Base-by-base conservation (phyloP, 1,139 yeast species). In the Taiozyma sp. region DNA sequence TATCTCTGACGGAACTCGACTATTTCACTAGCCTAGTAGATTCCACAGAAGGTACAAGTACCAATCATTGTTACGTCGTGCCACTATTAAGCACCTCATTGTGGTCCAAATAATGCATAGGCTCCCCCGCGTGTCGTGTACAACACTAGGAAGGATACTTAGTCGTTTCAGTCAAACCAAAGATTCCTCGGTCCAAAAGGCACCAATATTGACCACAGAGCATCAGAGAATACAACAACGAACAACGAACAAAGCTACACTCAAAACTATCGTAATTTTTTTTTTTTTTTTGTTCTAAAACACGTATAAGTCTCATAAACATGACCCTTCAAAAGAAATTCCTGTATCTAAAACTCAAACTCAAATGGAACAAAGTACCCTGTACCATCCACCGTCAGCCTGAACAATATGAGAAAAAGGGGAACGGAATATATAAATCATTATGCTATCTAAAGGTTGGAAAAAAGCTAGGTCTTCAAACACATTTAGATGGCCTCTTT, bases 401-500 rank as follows among this genome's bases (percentile, higher is more conserved):
- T 19, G 24, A 22, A 8, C 24, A 19, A 19, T 38, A 16, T 22
- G 27, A 24, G n/a, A 38, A 38, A 22, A 22, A 7, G 40, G 40
- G 24, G 5, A 8, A 38, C 19, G 40, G 40, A 38, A 38, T 38
- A 38, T 38, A 38, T 38, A 38, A 22, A 38, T 38, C 24, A 38
- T 38, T 19, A 38, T 38, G 40, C 40, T 19, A 38, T 36, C 39
- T n/a, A 36, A 36, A 36, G 22, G 22, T n/a, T 36, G 39, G 9
- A 19, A 14, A 34, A 5, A 9, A 13, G n/a, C 34, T 30, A 30
- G 34, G 10, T 28, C 23, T 4, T n/a, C 38, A 45, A 45, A 9
- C 22, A 13, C 9, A 58, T 55, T 73, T 83, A 89, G 72, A 90
- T 80, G 62, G 96, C 78, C 75, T 91, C 97, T 65, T 81, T 78